Evolutionary conservation across 1,139 yeast species (phyloP), one percentile per base, ranked within the genome.

Genomic region (Hemisphaericaspora xylofermentans): DNA sequence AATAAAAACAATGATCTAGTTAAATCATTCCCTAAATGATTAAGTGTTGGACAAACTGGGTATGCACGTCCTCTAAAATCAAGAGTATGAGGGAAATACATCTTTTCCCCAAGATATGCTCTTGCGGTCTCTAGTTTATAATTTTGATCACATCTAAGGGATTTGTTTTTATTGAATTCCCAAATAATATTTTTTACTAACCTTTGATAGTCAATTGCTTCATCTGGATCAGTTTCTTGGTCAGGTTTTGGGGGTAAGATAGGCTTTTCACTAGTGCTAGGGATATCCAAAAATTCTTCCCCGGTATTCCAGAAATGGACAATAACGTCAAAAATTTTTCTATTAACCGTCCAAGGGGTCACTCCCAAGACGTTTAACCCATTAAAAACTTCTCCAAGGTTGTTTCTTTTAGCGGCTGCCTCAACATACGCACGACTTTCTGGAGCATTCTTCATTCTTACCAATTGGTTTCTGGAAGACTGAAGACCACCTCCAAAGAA

Each of bases 41-140:
- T 78, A 50, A 78, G 74, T 54, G 77, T 80, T 2, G 96, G 95
- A 1, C 96, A 84, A 36, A 93, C 67, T 4, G 98, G 98, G 58
- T 93, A 93, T 1, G 98, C 96, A 55, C 98, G 81, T 6, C 98
- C 98, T 62, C 98, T 76, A 60, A 91, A 91, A 62, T 93, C 98
- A 41, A 93, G 71, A 54, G 89, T 89, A 60, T 93, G 97, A 5
- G 98, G 98, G 68, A 91, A 88, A 60, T 81, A 91, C 56, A 93
- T 81, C 56, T 87, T 84, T 61, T 93, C 98, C 17, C 94, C 94
- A 31, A 84, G 68, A 53, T 84, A 88, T 0, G 96, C 97, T 51
- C 98, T 77, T 0, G 98, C 98, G 59, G 93, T 89, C 61, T 93
- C 98, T 41, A 93, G 68, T 60, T 88, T 91, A 62, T 94, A 93